Evolutionary conservation across 768 basidiomycete species (phyloP).

Genomic region (Macrolepiota dolichaula): DNA sequence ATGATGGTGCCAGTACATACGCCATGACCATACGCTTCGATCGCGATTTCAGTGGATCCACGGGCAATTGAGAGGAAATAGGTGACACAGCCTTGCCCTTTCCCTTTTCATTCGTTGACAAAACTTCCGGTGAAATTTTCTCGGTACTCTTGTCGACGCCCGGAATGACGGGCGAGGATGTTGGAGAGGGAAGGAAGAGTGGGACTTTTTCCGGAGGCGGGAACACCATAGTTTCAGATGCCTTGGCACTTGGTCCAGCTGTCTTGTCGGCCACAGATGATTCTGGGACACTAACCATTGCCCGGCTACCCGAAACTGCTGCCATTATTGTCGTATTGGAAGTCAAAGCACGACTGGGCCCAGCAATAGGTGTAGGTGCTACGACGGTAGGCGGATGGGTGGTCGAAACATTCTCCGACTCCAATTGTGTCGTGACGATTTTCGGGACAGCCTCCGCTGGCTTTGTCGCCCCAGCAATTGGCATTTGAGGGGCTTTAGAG

Average conservation of each 20-base stretch:
- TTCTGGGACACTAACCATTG: not conserved
- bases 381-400: not conserved
- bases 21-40: not conserved
- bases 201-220: constrained; percentile 26
- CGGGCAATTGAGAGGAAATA: not conserved
- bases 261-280: not conserved
- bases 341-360: not conserved
- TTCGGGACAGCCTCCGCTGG: not conserved
- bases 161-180: constrained; percentile 24
- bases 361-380: not conserved
- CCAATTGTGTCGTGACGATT: not conserved
- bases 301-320: not conserved
- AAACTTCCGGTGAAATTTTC: not conserved
- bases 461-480: not conserved
- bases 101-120: not conserved
- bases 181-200: constrained; percentile 48
- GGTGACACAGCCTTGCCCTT: not conserved
- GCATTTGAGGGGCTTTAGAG: not conserved
- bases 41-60: not conserved
- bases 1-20: constrained; percentile 3
- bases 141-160: not conserved
- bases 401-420: not conserved
- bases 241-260: not conserved
- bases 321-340: not conserved
- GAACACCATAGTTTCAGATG: not conserved